phyloP scores from a whole-genome alignment of 2,329 filamentous ascomycete genomes.

The Neurospora sp. region DNA sequence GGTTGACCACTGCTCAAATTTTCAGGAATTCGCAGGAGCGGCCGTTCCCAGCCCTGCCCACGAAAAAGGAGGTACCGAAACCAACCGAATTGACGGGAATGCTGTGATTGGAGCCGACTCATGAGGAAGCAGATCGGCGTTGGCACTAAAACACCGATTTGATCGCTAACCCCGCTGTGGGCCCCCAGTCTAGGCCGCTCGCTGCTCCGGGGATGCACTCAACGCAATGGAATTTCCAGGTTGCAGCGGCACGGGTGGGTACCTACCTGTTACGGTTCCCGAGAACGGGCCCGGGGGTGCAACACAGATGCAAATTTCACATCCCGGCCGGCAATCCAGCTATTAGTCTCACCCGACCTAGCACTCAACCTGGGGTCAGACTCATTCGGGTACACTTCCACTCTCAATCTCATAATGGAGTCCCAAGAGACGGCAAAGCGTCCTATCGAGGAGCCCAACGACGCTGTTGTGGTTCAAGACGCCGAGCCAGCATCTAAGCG shows the following conservation, averaged over 20 bases:
- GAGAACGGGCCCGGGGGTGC: not conserved
- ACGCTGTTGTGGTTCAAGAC: slow-evolving; percentile 15
- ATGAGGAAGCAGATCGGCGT: not conserved
- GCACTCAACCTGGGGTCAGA: not conserved
- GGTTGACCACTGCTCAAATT: not conserved
- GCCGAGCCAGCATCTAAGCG: slow-evolving; percentile 39
- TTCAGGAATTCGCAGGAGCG: not conserved
- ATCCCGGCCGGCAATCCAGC: not conserved
- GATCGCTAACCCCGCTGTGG: not conserved
- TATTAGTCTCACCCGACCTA: not conserved
- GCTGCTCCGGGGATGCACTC: not conserved
- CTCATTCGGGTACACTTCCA: not conserved
- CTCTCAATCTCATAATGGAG: slow-evolving; percentile 9
- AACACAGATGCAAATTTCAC: not conserved
- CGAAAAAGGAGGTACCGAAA: not conserved
- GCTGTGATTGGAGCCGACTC: not conserved
- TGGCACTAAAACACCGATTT: not conserved
- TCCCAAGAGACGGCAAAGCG: slow-evolving; percentile 12
- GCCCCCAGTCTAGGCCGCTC: not conserved
- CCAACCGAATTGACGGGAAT: not conserved
- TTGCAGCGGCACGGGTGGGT: not conserved
- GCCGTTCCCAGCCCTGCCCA: not conserved
- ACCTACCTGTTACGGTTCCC: not conserved
- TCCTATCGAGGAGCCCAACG: slow-evolving; percentile 10
- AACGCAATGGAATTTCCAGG: not conserved